Evolutionary conservation across 768 basidiomycete species (phyloP).

Genomic region (Exidia glandulosa): DNA sequence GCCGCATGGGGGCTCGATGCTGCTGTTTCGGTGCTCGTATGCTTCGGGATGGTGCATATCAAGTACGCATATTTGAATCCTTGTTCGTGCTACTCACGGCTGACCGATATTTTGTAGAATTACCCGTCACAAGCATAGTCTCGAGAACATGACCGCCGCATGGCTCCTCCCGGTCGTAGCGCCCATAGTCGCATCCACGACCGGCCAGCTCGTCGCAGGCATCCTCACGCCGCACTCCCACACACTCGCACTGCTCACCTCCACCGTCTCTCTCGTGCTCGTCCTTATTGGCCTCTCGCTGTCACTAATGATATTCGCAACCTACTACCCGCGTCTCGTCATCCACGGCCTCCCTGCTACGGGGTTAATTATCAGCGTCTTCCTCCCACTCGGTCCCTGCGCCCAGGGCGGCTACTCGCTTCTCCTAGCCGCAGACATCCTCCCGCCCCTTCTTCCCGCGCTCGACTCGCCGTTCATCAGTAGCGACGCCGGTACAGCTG

Average conservation of each 20-base stretch:
- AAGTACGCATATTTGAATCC: no score
- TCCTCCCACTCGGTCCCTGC: slow-evolving; percentile 65
- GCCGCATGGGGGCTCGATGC: slow-evolving; percentile 62
- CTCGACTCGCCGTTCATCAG: background rate
- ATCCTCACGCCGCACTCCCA: slow-evolving; percentile 27
- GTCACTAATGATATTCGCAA: slow-evolving; percentile 54
- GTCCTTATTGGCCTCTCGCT: slow-evolving; percentile 44
- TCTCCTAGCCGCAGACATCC: slow-evolving; percentile 42
- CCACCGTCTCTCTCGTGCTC: slow-evolving; percentile 32
- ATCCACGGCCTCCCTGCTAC: slow-evolving; percentile 42
- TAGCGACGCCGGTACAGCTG: slow-evolving; percentile 23
- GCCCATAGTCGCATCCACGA: slow-evolving; percentile 56
- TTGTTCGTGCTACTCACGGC: no score
- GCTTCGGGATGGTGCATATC: slow-evolving; percentile 49
- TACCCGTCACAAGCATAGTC: slow-evolving; percentile 44
- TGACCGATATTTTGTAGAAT: slow-evolving; percentile 28
- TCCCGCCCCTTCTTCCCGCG: slow-evolving; percentile 26
- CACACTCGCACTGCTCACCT: slow-evolving; percentile 30
- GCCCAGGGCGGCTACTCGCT: slow-evolving; percentile 55
- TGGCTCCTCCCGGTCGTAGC: slow-evolving; percentile 76
- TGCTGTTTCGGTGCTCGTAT: slow-evolving; percentile 42
- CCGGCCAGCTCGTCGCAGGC: slow-evolving; percentile 34
- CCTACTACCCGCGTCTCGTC: slow-evolving; percentile 51
- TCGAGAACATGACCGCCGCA: slow-evolving; percentile 43
- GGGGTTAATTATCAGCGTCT: slow-evolving; percentile 40